Base-by-base conservation (phyloP, 768 basidiomycete species). In the Kwoniella dejecticola region DNA sequence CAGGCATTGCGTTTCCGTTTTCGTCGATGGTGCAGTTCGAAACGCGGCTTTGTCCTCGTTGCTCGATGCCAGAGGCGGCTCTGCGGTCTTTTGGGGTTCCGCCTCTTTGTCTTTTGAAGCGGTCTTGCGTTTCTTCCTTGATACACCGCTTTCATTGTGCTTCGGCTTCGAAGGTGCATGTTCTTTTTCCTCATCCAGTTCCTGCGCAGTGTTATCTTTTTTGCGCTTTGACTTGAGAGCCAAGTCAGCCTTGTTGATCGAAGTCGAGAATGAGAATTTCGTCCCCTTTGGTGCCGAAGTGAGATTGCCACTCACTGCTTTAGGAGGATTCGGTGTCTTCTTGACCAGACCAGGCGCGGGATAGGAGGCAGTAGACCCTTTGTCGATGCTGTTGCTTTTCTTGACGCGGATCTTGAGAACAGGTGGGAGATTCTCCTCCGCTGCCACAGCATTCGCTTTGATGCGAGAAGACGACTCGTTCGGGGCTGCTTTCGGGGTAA, bases 231-330 rank as follows among this genome's bases (percentile, higher is more conserved):
- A 8, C 15, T 24, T 24, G 13, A 47, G 15, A 31, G 26, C 29
- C 30, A 31, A 11, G 33, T 50, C 48, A 50, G 29, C 48, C 24
- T 29, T 50, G 24, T 24, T 50, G 23, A 55, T 17, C 27, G 53
- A 30, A 19, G 58, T 52, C 12, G 41, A 41, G 19, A 52, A 33
- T 13, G 58, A 60, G 58, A 60, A 60, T 30, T 60, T 60, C 26
- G 42, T 50, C 6, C 48, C 48, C 29, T 36, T 50, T 2, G 19
- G 23, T 7, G 33, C 15, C 33, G 33, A 15, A 15, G 33, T 36
- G 23, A 29, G 7, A 24, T 23, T 47, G 46, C 46, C 24, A 47
- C 46, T 47, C 46, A 27, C 21, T 12, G 19, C 46, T 47, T 47
- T 47, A 27, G 24, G 46, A 23, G 12, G 46, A 17, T 13, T 19